phyloP scores from a whole-genome alignment of 2,329 filamentous ascomycete genomes.

The Clarireedia sp. region DNA sequence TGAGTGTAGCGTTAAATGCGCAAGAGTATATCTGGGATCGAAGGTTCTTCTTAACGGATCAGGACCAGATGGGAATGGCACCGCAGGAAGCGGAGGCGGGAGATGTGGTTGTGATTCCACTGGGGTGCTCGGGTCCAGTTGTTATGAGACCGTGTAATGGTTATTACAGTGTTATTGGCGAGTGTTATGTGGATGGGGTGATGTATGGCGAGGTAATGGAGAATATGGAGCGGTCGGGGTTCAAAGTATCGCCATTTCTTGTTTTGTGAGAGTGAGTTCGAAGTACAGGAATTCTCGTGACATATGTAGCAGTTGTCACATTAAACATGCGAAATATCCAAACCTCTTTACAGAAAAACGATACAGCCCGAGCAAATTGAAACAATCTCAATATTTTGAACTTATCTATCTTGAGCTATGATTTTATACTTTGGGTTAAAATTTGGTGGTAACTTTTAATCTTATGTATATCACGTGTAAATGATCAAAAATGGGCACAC shows the following conservation, averaged over 20 bases:
- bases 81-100: not conserved
- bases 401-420: too few species aligned
- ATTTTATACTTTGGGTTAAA: too few species aligned
- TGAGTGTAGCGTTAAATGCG: not conserved
- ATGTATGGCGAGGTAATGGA: not conserved
- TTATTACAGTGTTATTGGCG: not conserved
- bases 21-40: not conserved
- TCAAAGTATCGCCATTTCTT: not conserved
- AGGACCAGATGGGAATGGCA: not conserved
- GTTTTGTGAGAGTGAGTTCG: not conserved
- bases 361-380: too few species aligned
- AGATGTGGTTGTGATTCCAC: not conserved
- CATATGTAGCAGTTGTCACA: too few species aligned
- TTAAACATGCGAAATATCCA: too few species aligned
- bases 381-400: too few species aligned
- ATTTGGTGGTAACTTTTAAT: too few species aligned
- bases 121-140: not conserved
- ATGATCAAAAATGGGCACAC: too few species aligned
- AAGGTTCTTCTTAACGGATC: not conserved
- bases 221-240: not conserved
- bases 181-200: not conserved
- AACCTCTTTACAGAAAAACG: too few species aligned
- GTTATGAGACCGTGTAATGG: not conserved
- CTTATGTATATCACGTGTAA: too few species aligned
- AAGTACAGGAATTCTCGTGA: not conserved